Conservation (phyloP, 257 asterid genomes). For the Fraxinus americana region DNA sequence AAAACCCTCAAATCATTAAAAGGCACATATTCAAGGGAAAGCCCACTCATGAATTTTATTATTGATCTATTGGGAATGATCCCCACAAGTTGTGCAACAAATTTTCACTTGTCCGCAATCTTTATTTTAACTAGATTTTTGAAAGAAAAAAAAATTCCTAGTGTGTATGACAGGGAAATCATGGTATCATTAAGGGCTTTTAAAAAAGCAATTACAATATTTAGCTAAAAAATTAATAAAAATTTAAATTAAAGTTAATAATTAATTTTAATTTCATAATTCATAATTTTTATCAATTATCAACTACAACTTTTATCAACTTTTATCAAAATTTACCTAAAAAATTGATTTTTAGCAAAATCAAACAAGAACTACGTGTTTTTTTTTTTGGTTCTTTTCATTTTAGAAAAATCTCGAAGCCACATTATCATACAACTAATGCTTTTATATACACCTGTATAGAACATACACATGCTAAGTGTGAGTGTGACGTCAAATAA, state of each 20-base stretch:
- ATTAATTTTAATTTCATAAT: too few relatives aligned
- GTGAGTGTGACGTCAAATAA: background rate
- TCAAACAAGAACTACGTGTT: too few relatives aligned
- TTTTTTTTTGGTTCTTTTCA: too few relatives aligned
- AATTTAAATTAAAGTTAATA: too few relatives aligned
- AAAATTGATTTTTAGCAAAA: too few relatives aligned
- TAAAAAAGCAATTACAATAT: background rate
- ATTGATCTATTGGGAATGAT: slow-evolving; percentile 16
- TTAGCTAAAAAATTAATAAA: too few relatives aligned
- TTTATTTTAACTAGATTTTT: background rate
- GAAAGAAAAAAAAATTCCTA: slow-evolving; percentile 18
- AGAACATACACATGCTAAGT: background rate
- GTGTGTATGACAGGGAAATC: background rate
- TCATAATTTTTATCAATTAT: too few relatives aligned
- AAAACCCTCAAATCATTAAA: slow-evolving; percentile 40
- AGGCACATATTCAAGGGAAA: slow-evolving; percentile 49
- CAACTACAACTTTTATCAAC: too few relatives aligned
- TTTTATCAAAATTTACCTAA: too few relatives aligned
- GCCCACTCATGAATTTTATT: slow-evolving; percentile 13
- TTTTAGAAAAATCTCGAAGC: too few relatives aligned
- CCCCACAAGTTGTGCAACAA: slow-evolving; percentile 29
- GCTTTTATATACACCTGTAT: too few relatives aligned
- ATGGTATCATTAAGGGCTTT: background rate
- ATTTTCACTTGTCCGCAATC: slow-evolving; percentile 16
- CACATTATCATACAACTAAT: too few relatives aligned